Conservation (phyloP, 768 basidiomycete species). For the Tylopilus felleus region DNA sequence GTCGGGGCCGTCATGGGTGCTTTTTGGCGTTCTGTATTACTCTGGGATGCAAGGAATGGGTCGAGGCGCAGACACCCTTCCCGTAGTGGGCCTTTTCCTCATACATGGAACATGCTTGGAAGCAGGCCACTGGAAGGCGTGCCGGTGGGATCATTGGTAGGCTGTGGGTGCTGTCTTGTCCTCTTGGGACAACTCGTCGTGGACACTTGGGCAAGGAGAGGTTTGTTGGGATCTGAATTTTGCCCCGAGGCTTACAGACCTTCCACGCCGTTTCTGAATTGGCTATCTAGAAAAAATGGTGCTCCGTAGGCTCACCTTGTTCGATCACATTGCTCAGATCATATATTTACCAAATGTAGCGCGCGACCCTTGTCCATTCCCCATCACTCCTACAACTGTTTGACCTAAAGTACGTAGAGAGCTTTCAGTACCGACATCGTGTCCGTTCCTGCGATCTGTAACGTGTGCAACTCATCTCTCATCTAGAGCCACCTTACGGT, state of each 20-base stretch:
- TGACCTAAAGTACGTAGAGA: too few species aligned
- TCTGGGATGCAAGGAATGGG: slow-evolving; percentile 58
- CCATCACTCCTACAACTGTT: too few species aligned
- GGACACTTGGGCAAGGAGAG: slow-evolving; percentile 37
- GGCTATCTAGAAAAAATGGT: neutral
- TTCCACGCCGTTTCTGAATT: slow-evolving; percentile 9
- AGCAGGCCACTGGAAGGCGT: slow-evolving; percentile 38
- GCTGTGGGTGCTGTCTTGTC: slow-evolving; percentile 51
- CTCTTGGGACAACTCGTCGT: slow-evolving; percentile 47
- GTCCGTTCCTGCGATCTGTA: too few species aligned
- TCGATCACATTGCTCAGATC: neutral
- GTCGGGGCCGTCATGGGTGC: slow-evolving; percentile 51
- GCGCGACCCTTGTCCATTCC: neutral
- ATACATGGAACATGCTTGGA: slow-evolving; percentile 54
- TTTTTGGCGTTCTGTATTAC: slow-evolving; percentile 60
- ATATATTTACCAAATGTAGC: too few species aligned
- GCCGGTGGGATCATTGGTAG: slow-evolving; percentile 48
- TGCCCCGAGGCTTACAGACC: slow-evolving; percentile 20
- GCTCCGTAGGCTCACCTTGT: neutral
- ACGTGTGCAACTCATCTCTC: too few species aligned
- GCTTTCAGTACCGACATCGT: too few species aligned
- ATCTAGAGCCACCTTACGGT: too few species aligned
- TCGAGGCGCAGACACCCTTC: slow-evolving; percentile 44
- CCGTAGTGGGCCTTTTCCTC: slow-evolving; percentile 52
- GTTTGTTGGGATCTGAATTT: slow-evolving; percentile 16